These are phyloP conservation scores for Chalciporus piperatus DNA, from an alignment of 768 basidiomycete species.

Conservation along the genomic window DNA sequence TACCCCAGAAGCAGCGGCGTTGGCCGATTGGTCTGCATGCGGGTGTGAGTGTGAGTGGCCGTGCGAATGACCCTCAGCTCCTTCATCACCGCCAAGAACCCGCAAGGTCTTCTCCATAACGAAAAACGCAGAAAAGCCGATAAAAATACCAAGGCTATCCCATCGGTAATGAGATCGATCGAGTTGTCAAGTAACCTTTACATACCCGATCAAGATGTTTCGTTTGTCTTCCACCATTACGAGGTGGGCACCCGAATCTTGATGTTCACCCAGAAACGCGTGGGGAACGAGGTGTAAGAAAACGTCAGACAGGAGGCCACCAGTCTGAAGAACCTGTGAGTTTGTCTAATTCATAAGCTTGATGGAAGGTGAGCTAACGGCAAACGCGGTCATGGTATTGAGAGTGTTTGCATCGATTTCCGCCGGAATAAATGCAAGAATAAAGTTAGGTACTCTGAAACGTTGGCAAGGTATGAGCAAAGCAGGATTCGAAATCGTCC, in stretches of 20 bases:
- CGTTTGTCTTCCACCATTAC: slow-evolving; percentile 88
- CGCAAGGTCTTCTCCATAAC: slow-evolving; percentile 90
- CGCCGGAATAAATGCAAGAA: slow-evolving; percentile 90
- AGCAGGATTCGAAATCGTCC: slow-evolving; percentile 15
- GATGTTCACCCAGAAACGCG: slow-evolving; percentile 86
- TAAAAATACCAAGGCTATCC: slow-evolving; percentile 71
- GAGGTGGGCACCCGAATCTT: slow-evolving; percentile 67
- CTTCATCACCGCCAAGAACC: slow-evolving; percentile 65
- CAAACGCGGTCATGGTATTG: slow-evolving; percentile 94
- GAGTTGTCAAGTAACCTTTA: slow-evolving; percentile 8
- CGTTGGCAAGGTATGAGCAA: slow-evolving; percentile 19
- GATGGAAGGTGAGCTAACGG: slow-evolving; percentile 47
- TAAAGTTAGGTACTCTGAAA: slow-evolving; percentile 85
- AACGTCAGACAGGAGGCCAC: slow-evolving; percentile 89
- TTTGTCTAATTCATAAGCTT: slow-evolving; percentile 12
- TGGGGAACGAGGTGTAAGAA: slow-evolving; percentile 91
- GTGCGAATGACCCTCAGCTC: slow-evolving; percentile 45
- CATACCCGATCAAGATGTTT: slow-evolving; percentile 86
- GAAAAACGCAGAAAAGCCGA: slow-evolving; percentile 88
- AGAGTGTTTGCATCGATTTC: slow-evolving; percentile 81
- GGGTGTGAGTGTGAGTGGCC: slow-evolving; percentile 61
- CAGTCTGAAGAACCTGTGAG: slow-evolving; percentile 51
- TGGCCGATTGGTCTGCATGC: slow-evolving; percentile 31
- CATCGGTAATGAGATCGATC: slow-evolving; percentile 7
- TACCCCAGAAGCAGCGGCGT: slow-evolving; percentile 46